These are phyloP conservation scores for Ogataea parapolymorpha DNA, from an alignment of 805 yeast genomes.

Conservation along the genomic window DNA sequence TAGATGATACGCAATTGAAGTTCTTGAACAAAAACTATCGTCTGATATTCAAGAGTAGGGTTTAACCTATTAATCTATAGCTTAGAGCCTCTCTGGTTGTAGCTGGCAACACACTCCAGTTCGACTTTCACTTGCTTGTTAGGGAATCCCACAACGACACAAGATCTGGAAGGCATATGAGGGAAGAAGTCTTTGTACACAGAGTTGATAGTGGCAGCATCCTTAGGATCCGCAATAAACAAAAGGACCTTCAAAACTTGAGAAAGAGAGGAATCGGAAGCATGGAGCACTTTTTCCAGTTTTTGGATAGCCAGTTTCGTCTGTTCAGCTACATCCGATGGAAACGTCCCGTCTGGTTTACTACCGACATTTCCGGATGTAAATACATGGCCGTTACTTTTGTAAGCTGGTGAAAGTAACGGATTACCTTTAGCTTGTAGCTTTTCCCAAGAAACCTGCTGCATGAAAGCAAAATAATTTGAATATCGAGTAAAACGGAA, in stretches of 20 bases:
- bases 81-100: background rate
- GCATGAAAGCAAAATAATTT: background rate
- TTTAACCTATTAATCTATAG: background rate
- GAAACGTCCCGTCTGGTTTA: conserved; percentile 27
- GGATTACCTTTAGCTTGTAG: conserved; percentile 29
- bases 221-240: conserved; percentile 42
- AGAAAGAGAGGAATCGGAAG: conserved; percentile 44
- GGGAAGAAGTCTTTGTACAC: conserved; percentile 45
- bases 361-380: conserved; percentile 48
- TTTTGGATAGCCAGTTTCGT: conserved; percentile 43
- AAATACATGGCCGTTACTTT: conserved; percentile 40
- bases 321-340: conserved; percentile 43
- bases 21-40: background rate
- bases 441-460: conserved; percentile 30
- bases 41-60: no score
- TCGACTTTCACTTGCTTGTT: conserved; percentile 47
- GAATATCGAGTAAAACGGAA: no score
- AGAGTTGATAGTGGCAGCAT: conserved; percentile 42
- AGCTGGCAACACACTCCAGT: conserved; percentile 41
- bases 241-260: conserved; percentile 47
- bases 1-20: no score
- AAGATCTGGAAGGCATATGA: conserved; percentile 50
- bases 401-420: conserved; percentile 40
- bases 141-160: conserved; percentile 50
- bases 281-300: conserved; percentile 39